Base-by-base conservation (phyloP, 768 basidiomycete genomes). In the Asterophora parasitica region DNA sequence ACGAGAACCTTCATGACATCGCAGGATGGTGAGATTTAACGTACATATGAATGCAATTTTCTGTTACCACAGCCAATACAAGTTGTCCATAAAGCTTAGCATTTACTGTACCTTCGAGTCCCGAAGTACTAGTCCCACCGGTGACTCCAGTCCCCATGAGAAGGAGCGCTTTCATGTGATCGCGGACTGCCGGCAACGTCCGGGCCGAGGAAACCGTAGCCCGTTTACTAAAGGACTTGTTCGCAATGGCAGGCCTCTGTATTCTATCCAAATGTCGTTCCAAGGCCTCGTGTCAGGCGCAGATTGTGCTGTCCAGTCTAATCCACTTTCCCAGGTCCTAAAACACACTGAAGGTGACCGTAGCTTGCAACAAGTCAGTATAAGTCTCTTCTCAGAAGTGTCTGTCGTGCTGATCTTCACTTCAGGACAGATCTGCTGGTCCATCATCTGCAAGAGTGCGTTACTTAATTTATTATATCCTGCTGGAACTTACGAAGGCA, bases 331-430 rank as follows among this genome's bases (percentile, higher is more conserved):
- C 2, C 86, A 91, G 57, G 85, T 97, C 19, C 74, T 93, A 44
- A 95, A 96, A 63, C 88, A 95, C 59, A 81, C 90, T 7, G 90
- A 92, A 49, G 83, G 81, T 1, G 93, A 96, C 68, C 81, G 86
- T 46, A 92, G 89, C 64, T 64, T 95, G 23, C 92, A 94, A 59
- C 83, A 89, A 71, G 92, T 89, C 56, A 49, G 76, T 65, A 31
- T 31, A 38, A 16, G 33, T 4, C 12, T 16, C 19, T 19, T 26
- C 40, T 34, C 37, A 17, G 19, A 30, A n/a, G 15, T 42, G 11
- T 39, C 33, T 20, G 23, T 32, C 40, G 28, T 37, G 31, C 31
- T 46, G 27, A 48, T 44, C 19, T 28, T 13, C 46, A 38, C 31
- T 49, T 9, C 55, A 92, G 89, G 88, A 92, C 65, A 78, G 85